phyloP scores from a whole-genome alignment of 2,329 filamentous ascomycete genomes.

The Aspergillus sp. region DNA sequence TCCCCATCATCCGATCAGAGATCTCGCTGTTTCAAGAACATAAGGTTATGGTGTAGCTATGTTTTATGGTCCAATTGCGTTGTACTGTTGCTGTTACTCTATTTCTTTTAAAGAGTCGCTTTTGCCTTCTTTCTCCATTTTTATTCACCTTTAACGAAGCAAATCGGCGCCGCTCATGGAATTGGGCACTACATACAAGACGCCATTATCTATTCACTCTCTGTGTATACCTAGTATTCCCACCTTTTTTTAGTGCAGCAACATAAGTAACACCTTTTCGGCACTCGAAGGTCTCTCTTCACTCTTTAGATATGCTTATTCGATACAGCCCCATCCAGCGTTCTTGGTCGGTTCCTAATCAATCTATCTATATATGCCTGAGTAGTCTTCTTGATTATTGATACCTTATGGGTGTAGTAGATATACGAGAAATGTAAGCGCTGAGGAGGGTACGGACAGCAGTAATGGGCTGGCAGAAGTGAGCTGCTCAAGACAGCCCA shows the following conservation, averaged over 20 bases:
- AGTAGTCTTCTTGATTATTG: slow-evolving; percentile 1
- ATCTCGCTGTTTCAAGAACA: too few species aligned
- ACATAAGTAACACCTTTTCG: neutral
- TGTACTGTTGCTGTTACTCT: too few species aligned
- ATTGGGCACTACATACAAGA: neutral
- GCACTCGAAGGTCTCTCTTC: neutral
- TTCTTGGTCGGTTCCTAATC: neutral
- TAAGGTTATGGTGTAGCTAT: too few species aligned
- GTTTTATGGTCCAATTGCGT: too few species aligned
- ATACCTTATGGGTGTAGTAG: neutral
- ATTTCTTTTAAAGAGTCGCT: neutral
- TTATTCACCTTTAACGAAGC: neutral
- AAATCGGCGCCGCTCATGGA: neutral
- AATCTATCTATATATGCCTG: neutral
- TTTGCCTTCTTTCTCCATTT: neutral
- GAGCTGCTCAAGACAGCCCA: too few species aligned
- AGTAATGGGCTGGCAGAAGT: too few species aligned
- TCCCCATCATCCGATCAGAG: too few species aligned
- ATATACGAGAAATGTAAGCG: too few species aligned
- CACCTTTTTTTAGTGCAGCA: neutral
- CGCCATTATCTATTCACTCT: neutral
- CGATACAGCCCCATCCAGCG: neutral
- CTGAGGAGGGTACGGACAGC: too few species aligned
- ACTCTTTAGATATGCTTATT: neutral
- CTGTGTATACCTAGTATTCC: too few species aligned